Base-by-base conservation (phyloP, 140 eudicot genomes). In the Bidens hawaiensis region DNA sequence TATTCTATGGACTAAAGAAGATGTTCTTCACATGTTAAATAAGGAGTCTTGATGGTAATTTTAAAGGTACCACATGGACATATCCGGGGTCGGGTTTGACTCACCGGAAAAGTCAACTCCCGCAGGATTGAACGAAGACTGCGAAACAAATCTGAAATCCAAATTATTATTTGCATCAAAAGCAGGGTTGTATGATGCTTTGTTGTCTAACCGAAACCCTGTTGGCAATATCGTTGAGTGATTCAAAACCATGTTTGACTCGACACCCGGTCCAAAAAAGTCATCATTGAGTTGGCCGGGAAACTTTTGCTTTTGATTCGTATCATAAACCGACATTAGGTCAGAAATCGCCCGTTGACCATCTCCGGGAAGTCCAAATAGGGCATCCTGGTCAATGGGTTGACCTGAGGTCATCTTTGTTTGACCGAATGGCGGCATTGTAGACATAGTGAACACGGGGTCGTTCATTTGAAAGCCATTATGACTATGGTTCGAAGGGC, bases 311-410 rank as follows among this genome's bases (percentile, higher is more conserved):
- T 65, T 77, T 69, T 62, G 68, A 41, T 73, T 72, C 36, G 66
- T 71, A 28, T 82, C 88, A 19, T 82, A 82, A 6, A 82, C 71
- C 21, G 88, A 82, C 84, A 82, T 75, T n/a, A 82, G 84, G 19
- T 78, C 81, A 27, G 76, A 67, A 22, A 82, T 82, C 77, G 78
- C 76, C 62, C 73, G 51, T 54, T 82, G 84, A 57, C 82, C 88
- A 33, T 82, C 84, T 58, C 78, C 88, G 0, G 88, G 88, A 74
- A 82, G 78, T 60, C 75, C 88, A 45, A 78, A 69, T 45, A 38
- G 68, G n/a, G 57, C 61, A 43, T 66, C 67, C 48, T 76, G 73
- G 64, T 68, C 72, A 18, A 58, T 53, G 1, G 76, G 73, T 36
- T 51, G 83, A 68, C 69, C 70, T 0, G 74, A 24, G 30, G 60